phyloP scores from a whole-genome alignment of 2,329 filamentous ascomycete genomes.

The Teratosphaeria zuluensis region DNA sequence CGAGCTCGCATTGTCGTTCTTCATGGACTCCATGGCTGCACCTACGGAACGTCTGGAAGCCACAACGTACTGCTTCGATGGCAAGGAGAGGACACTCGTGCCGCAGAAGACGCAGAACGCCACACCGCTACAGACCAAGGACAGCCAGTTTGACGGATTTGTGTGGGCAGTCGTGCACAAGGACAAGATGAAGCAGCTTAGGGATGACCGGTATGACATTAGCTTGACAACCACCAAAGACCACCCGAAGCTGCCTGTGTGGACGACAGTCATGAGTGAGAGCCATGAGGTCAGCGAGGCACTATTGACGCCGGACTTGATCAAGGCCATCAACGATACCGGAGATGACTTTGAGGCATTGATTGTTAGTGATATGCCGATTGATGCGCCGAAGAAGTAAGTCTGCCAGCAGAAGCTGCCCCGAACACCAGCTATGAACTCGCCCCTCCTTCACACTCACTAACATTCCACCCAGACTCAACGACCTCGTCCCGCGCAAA shows the following conservation, averaged over 20 bases:
- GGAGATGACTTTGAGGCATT: conserved; percentile 78
- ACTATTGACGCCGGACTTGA: conserved; percentile 77
- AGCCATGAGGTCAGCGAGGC: conserved; percentile 87
- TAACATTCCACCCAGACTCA: conserved; percentile 48
- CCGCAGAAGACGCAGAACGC: conserved; percentile 50
- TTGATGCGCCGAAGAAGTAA: conserved; percentile 77
- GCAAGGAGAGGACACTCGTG: conserved; percentile 72
- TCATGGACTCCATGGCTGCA: conserved; percentile 64
- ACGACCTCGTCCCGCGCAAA: conserved; percentile 78
- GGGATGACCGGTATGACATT: conserved; percentile 88
- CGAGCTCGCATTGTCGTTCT: conserved; percentile 62
- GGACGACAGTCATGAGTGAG: conserved; percentile 93
- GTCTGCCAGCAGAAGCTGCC: too few relatives aligned
- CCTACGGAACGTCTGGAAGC: conserved; percentile 68
- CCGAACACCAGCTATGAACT: too few relatives aligned
- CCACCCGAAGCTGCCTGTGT: conserved; percentile 74
- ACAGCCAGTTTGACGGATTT: conserved; percentile 71
- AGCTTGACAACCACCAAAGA: conserved; percentile 92
- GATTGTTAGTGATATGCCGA: conserved; percentile 80
- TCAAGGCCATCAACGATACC: conserved; percentile 66
- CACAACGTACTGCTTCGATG: conserved; percentile 79
- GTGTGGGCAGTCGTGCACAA: conserved; percentile 96
- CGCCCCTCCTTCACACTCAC: too few relatives aligned
- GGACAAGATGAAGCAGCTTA: conserved; percentile 77
- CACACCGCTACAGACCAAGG: conserved; percentile 32